Evolutionary conservation across 345 rosid species (phyloP), one percentile per base, ranked within the genome.

Genomic region (Ceriops zippeliana): DNA sequence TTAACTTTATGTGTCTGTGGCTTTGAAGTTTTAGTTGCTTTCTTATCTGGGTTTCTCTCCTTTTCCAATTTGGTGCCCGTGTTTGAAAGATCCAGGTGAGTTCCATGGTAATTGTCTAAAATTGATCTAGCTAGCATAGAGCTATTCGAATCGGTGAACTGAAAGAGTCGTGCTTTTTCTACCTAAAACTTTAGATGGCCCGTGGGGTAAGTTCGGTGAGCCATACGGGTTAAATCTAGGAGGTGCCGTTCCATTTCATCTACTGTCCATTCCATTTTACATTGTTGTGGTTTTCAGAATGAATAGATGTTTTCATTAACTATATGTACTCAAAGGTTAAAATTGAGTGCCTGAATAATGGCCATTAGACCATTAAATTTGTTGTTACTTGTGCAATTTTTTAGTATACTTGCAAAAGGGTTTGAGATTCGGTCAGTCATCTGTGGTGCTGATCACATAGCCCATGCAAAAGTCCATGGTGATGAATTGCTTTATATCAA

Each of bases 371-470:
- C 78, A 62, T 67, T 83, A 31, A 58, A 70, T 79, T 26, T 85
- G 34, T 70, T 88, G 62, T 68, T 87, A 67, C 69, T 83, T 71
- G 54, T 80, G 67, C 86, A 75, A 61, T 75, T 80, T 52, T 75
- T 60, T 15, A 79, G 62, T 61, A 75, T 81, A 66, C 69, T 67
- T 73, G 85, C 82, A 61, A 74, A 81, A 26, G 68, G 79, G 52
- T 42, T 81, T 30, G 68, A 67, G 66, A 77, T 82, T 52, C 76
- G 84, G 65, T 83, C 87, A 1, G 83, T 70, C 73, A 73, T 82
- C 74, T 89, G 95, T 66, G 83, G 85, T 0, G 70, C 81, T 60
- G 89, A 83, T 75, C 86, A 73, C 63, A 76, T 91, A 15, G 75
- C 78, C 7, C 88, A 82, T 75, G 78, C 77, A 56, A 81, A 75